Base-by-base conservation (phyloP, 345 rosid species). In the Angophora floribunda region DNA sequence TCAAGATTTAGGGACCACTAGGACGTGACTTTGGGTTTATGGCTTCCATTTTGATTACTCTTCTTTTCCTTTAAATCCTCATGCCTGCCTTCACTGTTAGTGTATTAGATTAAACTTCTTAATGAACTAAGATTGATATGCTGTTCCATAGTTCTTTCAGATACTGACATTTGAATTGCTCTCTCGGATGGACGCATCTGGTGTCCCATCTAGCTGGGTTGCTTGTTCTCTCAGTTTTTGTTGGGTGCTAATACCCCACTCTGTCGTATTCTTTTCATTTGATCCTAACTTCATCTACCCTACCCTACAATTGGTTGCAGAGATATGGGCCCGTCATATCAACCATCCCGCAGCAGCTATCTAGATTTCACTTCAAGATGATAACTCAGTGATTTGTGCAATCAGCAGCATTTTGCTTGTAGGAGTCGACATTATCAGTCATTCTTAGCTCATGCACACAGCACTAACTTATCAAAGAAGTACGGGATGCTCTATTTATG, bases 361-460 rank as follows among this genome's bases (percentile, higher is more conserved):
- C 99, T 59, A 96, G 99, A 93, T 96, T 96, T 93, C 99, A 95
- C 91, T 96, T 97, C 95, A 96, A 95, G 89, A 97, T 97, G 99
- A 94, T 96, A 87, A 89, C 96, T 61, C 91, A 94, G 22, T 96
- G 92, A 97, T 87, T 88, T 53, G 86, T 47, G 28, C 49, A 15
- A 41, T 44, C 47, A 16, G 47, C 24, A 36, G 82, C 28, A 19
- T 75, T 75, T 75, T 36, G 26, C 49, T 75, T 6, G 49, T 75
- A 6, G 82, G 82, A 75, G 82, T 75, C 13, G 49, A 75, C 26
- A 10, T n/a, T 36, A 36, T 75, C 82, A 75, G 49, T 75, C 82
- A 36, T 75, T 75, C 47, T 75, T 75, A 75, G 82, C 49, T 75
- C 82, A 19, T 41, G 47, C 82, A 75, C 11, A 19, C 82, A 19